Conservation (phyloP, 2,329 filamentous ascomycete species). For the Verticillium albo-atrum region DNA sequence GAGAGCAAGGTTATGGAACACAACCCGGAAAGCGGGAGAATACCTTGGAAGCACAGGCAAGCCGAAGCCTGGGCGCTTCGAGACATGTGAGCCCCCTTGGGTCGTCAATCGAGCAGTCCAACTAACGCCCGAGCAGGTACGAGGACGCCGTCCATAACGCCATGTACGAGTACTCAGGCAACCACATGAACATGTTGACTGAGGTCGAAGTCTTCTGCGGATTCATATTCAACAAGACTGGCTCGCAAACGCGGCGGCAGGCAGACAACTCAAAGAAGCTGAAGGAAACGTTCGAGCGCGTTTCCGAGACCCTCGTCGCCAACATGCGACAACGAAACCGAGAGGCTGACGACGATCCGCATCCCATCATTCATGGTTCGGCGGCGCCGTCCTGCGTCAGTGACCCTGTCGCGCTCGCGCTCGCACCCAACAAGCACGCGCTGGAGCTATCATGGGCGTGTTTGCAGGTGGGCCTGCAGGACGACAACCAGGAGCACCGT, state of each 20-base stretch:
- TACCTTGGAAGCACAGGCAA: constrained; percentile 28
- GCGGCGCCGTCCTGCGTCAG: neutral
- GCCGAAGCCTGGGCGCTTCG: constrained; percentile 39
- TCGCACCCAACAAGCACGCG: constrained; percentile 14
- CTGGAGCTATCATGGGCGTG: constrained; percentile 31
- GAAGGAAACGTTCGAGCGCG: constrained; percentile 45
- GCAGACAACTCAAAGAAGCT: constrained; percentile 47
- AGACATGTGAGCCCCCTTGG: constrained; percentile 32
- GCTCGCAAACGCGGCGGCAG: constrained; percentile 44
- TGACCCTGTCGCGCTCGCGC: neutral
- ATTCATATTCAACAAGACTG: constrained; percentile 47
- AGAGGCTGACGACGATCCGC: neutral
- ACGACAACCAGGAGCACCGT: constrained; percentile 4
- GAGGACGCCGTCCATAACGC: constrained; percentile 34
- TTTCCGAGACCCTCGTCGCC: constrained; percentile 34
- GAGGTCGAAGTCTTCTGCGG: constrained; percentile 54
- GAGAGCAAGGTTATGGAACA: constrained; percentile 16
- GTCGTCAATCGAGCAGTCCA: neutral
- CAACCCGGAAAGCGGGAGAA: constrained; percentile 15
- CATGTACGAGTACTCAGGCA: constrained; percentile 41
- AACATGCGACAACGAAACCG: constrained; percentile 22
- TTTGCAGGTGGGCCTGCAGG: constrained; percentile 18
- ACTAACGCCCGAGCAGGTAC: constrained; percentile 30
- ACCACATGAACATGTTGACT: constrained; percentile 35
- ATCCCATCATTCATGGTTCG: neutral